These are phyloP conservation scores for Colletotrichum tanaceti DNA, from an alignment of 2,329 filamentous ascomycete species.

Conservation along the genomic window DNA sequence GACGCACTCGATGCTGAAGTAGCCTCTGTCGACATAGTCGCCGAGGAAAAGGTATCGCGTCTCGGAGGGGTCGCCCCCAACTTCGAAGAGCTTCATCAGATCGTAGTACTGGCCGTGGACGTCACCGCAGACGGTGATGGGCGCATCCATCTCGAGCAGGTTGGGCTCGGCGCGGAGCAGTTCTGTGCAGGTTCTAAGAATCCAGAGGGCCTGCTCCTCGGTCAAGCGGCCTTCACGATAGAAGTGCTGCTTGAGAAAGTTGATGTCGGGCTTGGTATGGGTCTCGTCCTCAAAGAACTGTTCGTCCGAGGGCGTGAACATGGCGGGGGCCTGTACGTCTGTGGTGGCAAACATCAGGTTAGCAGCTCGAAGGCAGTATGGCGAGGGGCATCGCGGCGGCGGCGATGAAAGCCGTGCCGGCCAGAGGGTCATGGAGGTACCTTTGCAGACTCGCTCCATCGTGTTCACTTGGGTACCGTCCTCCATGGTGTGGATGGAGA, in stretches of 20 bases:
- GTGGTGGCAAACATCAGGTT: slow-evolving; percentile 42
- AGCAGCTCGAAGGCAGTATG: slow-evolving; percentile 39
- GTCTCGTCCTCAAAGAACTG: slow-evolving; percentile 93
- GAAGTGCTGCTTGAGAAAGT: slow-evolving; percentile 97
- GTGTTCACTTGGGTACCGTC: slow-evolving; percentile 96
- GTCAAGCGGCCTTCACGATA: slow-evolving; percentile 97
- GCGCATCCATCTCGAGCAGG: slow-evolving; percentile 98
- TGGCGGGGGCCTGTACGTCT: slow-evolving; percentile 98
- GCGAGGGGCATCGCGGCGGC: slow-evolving; percentile 41
- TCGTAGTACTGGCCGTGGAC: slow-evolving; percentile 99
- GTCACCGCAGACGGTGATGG: slow-evolving; percentile 98
- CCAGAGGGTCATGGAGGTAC: slow-evolving; percentile 62
- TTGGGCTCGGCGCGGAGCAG: slow-evolving; percentile 92
- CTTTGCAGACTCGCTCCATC: slow-evolving; percentile 96
- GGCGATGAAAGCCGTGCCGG: slow-evolving; percentile 33
- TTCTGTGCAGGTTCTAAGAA: slow-evolving; percentile 88
- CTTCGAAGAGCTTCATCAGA: slow-evolving; percentile 99
- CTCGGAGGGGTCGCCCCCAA: slow-evolving; percentile 95
- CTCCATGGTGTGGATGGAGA: slow-evolving; percentile 98
- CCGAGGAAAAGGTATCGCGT: slow-evolving; percentile 97
- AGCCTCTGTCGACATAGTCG: slow-evolving; percentile 97
- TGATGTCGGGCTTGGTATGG: slow-evolving; percentile 87
- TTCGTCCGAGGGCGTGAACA: slow-evolving; percentile 90
- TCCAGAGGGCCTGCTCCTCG: slow-evolving; percentile 97
- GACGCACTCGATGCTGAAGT: slow-evolving; percentile 99